Percentiles rank a stretch among this genome's conserved stretches.
These are phyloP conservation scores for Talaromyces stipitatus DNA, from an alignment of 495 filamentous ascomycete species.

Conservation along the genomic window DNA sequence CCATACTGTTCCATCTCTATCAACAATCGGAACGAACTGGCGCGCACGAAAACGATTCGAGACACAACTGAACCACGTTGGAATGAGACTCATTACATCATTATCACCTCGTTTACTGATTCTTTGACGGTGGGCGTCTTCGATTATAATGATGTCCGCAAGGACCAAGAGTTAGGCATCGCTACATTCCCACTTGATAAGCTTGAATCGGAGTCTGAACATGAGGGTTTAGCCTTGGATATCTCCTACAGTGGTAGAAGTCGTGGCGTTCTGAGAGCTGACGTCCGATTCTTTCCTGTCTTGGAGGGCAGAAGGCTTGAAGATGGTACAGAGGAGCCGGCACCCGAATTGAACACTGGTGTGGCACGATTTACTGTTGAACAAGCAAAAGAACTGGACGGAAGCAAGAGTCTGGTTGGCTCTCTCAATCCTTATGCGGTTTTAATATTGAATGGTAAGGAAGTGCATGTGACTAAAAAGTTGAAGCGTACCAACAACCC, in stretches of 20 bases:
- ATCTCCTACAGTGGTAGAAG: slow-evolving; percentile 77
- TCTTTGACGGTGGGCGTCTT: slow-evolving; percentile 72
- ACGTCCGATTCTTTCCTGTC: slow-evolving; percentile 93
- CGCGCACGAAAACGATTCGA: slow-evolving; percentile 79
- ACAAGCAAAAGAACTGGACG: slow-evolving; percentile 92
- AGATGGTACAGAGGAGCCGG: slow-evolving; percentile 68
- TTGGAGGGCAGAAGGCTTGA: slow-evolving; percentile 62
- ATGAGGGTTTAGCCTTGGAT: slow-evolving; percentile 79
- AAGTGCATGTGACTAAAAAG: slow-evolving; percentile 75
- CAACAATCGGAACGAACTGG: slow-evolving; percentile 71
- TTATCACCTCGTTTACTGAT: slow-evolving; percentile 84
- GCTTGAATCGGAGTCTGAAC: slow-evolving; percentile 60
- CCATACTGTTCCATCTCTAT: slow-evolving; percentile 85
- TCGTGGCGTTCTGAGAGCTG: slow-evolving; percentile 69
- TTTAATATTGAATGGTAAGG: slow-evolving; percentile 81
- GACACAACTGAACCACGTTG: slow-evolving; percentile 83
- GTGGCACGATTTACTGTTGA: slow-evolving; percentile 88
- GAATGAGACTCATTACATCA: slow-evolving; percentile 94
- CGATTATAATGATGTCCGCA: slow-evolving; percentile 92
- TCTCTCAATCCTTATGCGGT: slow-evolving; percentile 84
- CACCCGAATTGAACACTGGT: slow-evolving; percentile 85
- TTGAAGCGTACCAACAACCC: slow-evolving; percentile 96
- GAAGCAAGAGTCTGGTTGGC: slow-evolving; percentile 80
- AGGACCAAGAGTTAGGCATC: slow-evolving; percentile 90
- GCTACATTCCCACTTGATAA: slow-evolving; percentile 79